These are phyloP conservation scores for Elsinoe batatas DNA, from an alignment of 2,329 filamentous ascomycete species.

Conservation along the genomic window DNA sequence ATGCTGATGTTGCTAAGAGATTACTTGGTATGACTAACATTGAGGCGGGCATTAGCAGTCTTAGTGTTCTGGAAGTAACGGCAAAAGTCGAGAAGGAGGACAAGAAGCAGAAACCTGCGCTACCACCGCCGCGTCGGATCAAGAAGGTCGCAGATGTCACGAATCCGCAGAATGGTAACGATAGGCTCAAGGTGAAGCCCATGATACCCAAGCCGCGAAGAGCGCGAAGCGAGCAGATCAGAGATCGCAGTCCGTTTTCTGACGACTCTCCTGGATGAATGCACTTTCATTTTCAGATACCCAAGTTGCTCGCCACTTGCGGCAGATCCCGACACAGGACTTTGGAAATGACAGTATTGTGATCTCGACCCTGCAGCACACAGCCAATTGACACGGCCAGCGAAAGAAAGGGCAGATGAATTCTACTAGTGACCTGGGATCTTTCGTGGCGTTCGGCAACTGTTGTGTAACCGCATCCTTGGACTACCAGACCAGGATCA, in stretches of 20 bases:
- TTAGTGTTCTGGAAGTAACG: slow-evolving; percentile 63
- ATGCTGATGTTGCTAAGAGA: slow-evolving; percentile 37
- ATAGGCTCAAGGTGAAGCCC: slow-evolving; percentile 15
- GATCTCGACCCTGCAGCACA: neutral
- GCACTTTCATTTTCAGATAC: neutral
- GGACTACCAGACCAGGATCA: neutral
- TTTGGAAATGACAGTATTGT: neutral
- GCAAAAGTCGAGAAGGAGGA: slow-evolving; percentile 60
- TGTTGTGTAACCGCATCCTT: neutral
- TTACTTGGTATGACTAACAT: slow-evolving; percentile 63
- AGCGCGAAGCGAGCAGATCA: slow-evolving; percentile 11
- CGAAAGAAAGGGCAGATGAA: neutral
- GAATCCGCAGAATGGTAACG: slow-evolving; percentile 18
- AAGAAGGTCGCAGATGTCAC: slow-evolving; percentile 25
- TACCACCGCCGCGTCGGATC: slow-evolving; percentile 64
- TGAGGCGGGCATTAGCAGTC: slow-evolving; percentile 57
- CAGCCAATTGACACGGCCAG: neutral
- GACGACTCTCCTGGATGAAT: slow-evolving; percentile 17
- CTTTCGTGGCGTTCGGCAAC: neutral
- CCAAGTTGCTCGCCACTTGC: neutral
- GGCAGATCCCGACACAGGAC: too few relatives aligned
- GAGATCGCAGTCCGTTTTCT: slow-evolving; percentile 18
- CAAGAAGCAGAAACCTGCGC: slow-evolving; percentile 71
- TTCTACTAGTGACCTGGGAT: neutral
- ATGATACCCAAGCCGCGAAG: slow-evolving; percentile 7